Conservation (phyloP, 2,329 filamentous ascomycete species). For the Claviceps monticola region DNA sequence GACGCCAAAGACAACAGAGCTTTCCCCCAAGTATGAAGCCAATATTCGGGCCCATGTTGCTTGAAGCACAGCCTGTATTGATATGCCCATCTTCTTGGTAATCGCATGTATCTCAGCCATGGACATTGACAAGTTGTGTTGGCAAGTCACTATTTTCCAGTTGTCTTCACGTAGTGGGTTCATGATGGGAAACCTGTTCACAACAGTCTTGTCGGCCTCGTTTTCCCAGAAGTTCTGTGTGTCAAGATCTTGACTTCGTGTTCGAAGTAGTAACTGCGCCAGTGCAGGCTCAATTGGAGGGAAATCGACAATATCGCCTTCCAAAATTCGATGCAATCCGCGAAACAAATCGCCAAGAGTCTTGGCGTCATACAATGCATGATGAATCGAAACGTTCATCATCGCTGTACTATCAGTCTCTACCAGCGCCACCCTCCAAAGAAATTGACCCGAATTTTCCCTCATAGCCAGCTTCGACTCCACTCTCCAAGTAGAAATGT, state of each 20-base stretch:
- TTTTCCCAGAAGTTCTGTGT: constrained; percentile 49
- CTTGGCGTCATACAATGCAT: constrained; percentile 75
- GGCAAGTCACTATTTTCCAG: constrained; percentile 21
- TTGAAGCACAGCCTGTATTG: constrained; percentile 62
- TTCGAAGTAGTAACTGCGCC: constrained; percentile 26
- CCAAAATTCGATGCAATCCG: constrained; percentile 32
- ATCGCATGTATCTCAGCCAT: constrained; percentile 36
- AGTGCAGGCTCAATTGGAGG: constrained; percentile 22
- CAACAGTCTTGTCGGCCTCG: constrained; percentile 35
- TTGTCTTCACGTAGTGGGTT: constrained; percentile 41
- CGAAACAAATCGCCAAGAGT: constrained; percentile 53
- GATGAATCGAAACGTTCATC: constrained; percentile 48
- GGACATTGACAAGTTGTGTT: constrained; percentile 20
- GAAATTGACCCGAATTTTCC: constrained; percentile 34
- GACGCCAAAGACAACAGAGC: constrained; percentile 60
- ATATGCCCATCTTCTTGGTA: constrained; percentile 47
- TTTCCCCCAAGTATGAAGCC: constrained; percentile 63
- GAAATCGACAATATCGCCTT: constrained; percentile 7
- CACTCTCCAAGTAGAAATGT: constrained; percentile 22
- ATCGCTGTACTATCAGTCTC: constrained; percentile 9
- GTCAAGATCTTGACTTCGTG: constrained; percentile 14
- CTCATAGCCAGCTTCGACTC: constrained; percentile 21
- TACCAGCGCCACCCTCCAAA: constrained; percentile 48
- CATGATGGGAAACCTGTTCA: constrained; percentile 65
- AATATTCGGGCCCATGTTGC: constrained; percentile 67